phyloP scores from a whole-genome alignment of 148 eudicot genomes.

The Silene uniflora region DNA sequence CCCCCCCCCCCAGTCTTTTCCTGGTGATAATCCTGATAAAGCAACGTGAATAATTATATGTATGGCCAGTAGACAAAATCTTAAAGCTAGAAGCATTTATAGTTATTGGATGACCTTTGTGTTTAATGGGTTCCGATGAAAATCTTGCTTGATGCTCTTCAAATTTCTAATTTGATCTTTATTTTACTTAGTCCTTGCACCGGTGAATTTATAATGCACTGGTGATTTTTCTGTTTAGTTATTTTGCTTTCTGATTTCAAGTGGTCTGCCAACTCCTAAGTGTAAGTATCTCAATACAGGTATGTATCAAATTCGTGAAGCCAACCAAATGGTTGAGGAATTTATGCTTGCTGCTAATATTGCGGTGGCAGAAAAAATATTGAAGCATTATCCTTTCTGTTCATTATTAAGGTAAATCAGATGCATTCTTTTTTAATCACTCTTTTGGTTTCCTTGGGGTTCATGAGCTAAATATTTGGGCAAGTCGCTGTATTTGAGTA shows the following conservation, averaged over 20 bases:
- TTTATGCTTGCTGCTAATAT: constrained; percentile 99
- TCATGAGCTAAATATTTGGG: neutral
- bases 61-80: neutral
- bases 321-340: constrained; percentile 99
- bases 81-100: neutral
- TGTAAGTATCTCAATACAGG: constrained; percentile 43
- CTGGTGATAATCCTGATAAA: neutral
- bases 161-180: neutral
- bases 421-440: neutral
- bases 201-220: constrained; percentile 3
- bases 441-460: constrained; percentile 9
- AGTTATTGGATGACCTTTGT: neutral
- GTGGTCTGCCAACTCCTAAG: constrained; percentile 4
- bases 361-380: constrained; percentile 83
- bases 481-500: neutral
- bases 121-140: neutral
- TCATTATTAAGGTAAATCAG: constrained; percentile 70
- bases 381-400: constrained; percentile 67
- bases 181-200: neutral
- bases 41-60: neutral
- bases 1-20: too few relatives aligned
- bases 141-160: neutral
- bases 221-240: neutral
- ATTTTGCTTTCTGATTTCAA: constrained; percentile 1
- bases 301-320: constrained; percentile 99